Conservation (phyloP, 225 moss, liverwort and hornwort species). For the Ulota crispa region DNA sequence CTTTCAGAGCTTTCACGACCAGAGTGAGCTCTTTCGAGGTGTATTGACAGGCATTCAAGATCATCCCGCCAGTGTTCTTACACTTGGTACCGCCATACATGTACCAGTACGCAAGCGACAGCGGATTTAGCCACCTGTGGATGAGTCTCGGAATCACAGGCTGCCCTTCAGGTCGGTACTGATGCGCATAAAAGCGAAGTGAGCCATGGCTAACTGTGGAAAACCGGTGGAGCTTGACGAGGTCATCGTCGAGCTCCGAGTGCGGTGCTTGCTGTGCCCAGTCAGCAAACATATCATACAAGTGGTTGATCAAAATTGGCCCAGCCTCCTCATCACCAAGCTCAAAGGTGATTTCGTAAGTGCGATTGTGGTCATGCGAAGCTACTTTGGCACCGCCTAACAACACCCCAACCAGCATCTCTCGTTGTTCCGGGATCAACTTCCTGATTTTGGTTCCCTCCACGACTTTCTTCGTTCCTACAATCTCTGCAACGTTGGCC, state of each 20-base stretch:
- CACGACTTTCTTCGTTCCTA: slow-evolving; percentile 50
- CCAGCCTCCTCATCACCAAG: slow-evolving; percentile 56
- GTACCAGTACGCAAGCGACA: slow-evolving; percentile 93
- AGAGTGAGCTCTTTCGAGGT: slow-evolving; percentile 71
- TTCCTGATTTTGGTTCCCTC: slow-evolving; percentile 50
- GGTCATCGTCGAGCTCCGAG: slow-evolving; percentile 34
- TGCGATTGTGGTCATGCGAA: slow-evolving; percentile 67
- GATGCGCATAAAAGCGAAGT: slow-evolving; percentile 90
- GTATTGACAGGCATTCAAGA: slow-evolving; percentile 71
- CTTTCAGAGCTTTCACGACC: slow-evolving; percentile 76
- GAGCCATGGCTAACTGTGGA: slow-evolving; percentile 88
- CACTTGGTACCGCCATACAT: slow-evolving; percentile 90
- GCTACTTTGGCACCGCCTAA: slow-evolving; percentile 75
- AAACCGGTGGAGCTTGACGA: slow-evolving; percentile 48
- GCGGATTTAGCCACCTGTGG: slow-evolving; percentile 87
- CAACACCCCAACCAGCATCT: slow-evolving; percentile 83
- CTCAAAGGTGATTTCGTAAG: slow-evolving; percentile 73
- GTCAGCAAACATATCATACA: slow-evolving; percentile 65
- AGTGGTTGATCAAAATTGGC: slow-evolving; percentile 65
- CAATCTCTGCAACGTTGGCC: slow-evolving; percentile 45
- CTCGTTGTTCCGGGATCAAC: slow-evolving; percentile 65
- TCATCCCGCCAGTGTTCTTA: slow-evolving; percentile 60
- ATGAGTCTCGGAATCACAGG: slow-evolving; percentile 82
- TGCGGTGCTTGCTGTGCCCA: slow-evolving; percentile 74
- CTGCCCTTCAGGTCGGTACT: slow-evolving; percentile 74